Conservation (phyloP, 2,329 filamentous ascomycete genomes). For the Pseudogymnoascus sp. region DNA sequence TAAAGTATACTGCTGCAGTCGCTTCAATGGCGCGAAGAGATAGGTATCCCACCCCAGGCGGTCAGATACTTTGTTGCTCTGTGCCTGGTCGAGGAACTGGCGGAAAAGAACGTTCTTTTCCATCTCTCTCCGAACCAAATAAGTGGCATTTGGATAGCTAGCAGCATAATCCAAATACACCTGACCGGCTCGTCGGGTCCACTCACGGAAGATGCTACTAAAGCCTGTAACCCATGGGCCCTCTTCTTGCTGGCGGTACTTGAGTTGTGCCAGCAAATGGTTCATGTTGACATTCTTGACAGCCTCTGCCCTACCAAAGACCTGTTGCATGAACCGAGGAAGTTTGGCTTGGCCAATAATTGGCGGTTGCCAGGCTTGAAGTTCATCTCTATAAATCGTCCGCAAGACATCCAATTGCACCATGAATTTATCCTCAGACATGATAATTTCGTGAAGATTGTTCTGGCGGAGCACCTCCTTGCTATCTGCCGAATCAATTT, state of each 20-base stretch:
- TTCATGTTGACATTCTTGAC: conserved; percentile 91
- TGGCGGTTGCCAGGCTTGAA: conserved; percentile 63
- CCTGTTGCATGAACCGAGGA: conserved; percentile 69
- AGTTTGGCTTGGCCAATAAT: conserved; percentile 73
- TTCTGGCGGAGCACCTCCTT: conserved; percentile 93
- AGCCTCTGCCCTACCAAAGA: conserved; percentile 84
- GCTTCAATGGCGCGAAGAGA: conserved; percentile 84
- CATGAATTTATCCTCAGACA: conserved; percentile 86
- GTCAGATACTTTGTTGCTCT: conserved; percentile 67
- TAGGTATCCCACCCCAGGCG: conserved; percentile 92
- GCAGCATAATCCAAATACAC: conserved; percentile 91
- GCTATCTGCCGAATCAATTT: conserved; percentile 60
- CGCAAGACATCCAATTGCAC: conserved; percentile 79
- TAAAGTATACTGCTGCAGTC: conserved; percentile 82
- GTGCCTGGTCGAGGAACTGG: conserved; percentile 73
- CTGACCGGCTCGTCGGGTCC: conserved; percentile 86
- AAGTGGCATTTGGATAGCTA: conserved; percentile 75
- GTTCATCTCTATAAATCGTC: conserved; percentile 74
- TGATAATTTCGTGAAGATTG: conserved; percentile 89
- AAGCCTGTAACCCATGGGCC: conserved; percentile 91
- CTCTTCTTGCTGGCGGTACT: conserved; percentile 94
- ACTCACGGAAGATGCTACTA: conserved; percentile 95
- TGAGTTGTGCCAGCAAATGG: conserved; percentile 82
- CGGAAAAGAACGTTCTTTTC: conserved; percentile 80
- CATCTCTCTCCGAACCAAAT: conserved; percentile 73